A percentile compares a stretch with the other conserved stretches of the same genome.
Conservation (phyloP, 129 eudicot species). For the Pulicaria dysenterica region DNA sequence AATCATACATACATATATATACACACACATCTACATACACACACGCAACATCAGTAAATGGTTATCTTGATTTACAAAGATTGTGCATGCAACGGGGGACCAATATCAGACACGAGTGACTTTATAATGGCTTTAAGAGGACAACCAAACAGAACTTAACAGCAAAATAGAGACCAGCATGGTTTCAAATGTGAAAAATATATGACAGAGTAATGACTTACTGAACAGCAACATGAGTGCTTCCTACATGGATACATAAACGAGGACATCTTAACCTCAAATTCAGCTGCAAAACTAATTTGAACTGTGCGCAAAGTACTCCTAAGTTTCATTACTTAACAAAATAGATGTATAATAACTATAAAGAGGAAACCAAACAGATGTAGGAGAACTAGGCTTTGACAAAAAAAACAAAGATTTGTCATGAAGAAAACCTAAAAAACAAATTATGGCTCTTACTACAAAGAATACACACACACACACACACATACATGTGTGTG, state of each 20-base stretch:
- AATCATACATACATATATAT: background rate
- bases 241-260: too few relatives aligned
- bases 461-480: background rate
- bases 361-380: background rate
- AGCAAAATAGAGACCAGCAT: slow-evolving; percentile 11
- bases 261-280: too few relatives aligned
- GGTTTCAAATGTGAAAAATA: background rate
- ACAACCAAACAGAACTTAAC: slow-evolving; percentile 10
- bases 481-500: background rate
- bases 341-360: too few relatives aligned
- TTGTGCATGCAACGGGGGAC: background rate
- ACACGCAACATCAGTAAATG: background rate
- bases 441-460: background rate
- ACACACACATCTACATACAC: background rate
- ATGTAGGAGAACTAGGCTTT: background rate
- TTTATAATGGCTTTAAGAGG: background rate
- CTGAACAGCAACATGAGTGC: too few relatives aligned
- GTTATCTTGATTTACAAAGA: slow-evolving; percentile 6
- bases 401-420: too few relatives aligned
- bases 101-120: background rate
- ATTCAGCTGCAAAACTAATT: too few relatives aligned
- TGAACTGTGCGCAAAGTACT: too few relatives aligned
- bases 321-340: too few relatives aligned
- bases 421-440: background rate
- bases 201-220: background rate